These are phyloP conservation scores for Durio zibethinus DNA, from an alignment of 345 rosid species.

Conservation along the genomic window DNA sequence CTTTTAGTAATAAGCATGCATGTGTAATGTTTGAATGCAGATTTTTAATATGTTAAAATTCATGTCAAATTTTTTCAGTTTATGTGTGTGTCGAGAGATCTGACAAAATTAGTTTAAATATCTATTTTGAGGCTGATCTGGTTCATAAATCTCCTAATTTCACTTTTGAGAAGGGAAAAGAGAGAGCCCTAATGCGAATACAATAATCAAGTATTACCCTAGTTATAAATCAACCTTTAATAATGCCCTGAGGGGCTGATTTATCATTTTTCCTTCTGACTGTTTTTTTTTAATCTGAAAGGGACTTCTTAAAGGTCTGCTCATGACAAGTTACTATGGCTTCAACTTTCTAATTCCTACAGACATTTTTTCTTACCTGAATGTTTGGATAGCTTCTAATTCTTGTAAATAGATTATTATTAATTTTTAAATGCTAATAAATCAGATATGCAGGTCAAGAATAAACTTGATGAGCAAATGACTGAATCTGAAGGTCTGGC, in stretches of 20 bases:
- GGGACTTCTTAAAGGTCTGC: background rate
- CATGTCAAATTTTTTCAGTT: background rate
- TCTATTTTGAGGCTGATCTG: conserved; percentile 1
- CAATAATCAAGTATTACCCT: background rate
- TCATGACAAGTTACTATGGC: background rate
- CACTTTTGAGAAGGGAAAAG: background rate
- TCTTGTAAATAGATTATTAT: background rate
- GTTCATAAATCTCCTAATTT: background rate
- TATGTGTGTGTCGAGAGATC: background rate
- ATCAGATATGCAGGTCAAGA: conserved; percentile 27
- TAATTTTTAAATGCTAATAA: background rate
- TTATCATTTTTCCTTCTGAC: background rate
- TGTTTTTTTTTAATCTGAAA: too few species aligned
- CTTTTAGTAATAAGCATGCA: background rate
- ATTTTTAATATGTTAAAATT: background rate
- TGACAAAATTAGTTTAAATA: background rate
- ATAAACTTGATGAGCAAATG: conserved; percentile 18
- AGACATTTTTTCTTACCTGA: background rate
- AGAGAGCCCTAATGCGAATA: background rate
- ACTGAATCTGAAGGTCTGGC: conserved; percentile 31
- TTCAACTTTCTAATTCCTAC: background rate
- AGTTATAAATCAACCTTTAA: background rate
- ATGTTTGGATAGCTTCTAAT: background rate
- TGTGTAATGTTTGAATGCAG: background rate
- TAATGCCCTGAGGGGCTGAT: background rate